Conservation (phyloP, 495 filamentous ascomycete genomes). For the Margaritispora aquatica region DNA sequence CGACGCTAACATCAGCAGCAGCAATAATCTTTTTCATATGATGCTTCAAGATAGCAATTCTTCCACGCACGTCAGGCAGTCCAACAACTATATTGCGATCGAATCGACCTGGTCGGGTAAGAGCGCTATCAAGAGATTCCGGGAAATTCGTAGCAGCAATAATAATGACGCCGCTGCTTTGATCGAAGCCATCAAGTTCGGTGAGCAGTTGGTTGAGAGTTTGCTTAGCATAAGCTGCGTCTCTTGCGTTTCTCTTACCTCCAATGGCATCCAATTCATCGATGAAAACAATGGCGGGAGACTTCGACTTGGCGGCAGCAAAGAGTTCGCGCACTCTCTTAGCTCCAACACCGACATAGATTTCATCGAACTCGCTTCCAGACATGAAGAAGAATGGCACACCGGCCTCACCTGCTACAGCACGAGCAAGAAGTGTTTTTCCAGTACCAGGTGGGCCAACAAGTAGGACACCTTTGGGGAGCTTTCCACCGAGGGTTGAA, state of each 20-base stretch:
- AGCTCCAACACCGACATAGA: constrained; percentile 96
- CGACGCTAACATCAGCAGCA: constrained; percentile 70
- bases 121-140: constrained; percentile 84
- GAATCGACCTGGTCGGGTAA: constrained; percentile 91
- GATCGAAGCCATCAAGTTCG: constrained; percentile 96
- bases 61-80: constrained; percentile 93
- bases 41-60: constrained; percentile 84
- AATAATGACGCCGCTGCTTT: constrained; percentile 89
- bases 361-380: constrained; percentile 95
- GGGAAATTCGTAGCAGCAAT: constrained; percentile 96
- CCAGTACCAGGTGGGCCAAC: constrained; percentile 96
- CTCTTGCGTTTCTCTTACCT: constrained; percentile 84
- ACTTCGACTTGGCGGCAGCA: constrained; percentile 73
- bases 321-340: constrained; percentile 98
- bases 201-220: constrained; percentile 96
- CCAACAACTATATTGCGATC: constrained; percentile 83
- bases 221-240: constrained; percentile 94
- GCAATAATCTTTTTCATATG: constrained; percentile 84
- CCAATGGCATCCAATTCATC: constrained; percentile 97
- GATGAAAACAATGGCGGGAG: constrained; percentile 96
- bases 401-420: constrained; percentile 93
- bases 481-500: constrained; percentile 84
- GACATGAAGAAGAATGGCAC: constrained; percentile 99
- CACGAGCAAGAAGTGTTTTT: constrained; percentile 94
- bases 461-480: constrained; percentile 93